Evolutionary conservation across 2,329 filamentous ascomycete species (phyloP), one percentile per base, ranked within the genome.

Genomic region (Colletotrichum higginsianum): DNA sequence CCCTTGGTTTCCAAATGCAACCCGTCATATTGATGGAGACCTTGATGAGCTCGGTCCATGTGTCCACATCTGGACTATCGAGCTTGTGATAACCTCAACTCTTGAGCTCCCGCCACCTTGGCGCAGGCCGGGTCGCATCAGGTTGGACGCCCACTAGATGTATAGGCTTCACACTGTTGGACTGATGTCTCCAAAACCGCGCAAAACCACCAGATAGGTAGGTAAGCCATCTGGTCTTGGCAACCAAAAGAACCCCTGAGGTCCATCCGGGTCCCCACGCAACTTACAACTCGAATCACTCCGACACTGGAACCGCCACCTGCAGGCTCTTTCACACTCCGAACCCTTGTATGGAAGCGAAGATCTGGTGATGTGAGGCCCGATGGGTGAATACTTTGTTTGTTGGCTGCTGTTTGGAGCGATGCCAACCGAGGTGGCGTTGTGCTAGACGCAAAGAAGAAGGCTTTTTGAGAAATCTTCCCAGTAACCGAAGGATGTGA

Each of bases 31-130:
- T 35, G 42, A 47, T 18, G 38, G 18, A 16, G 57, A 60, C 57
- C 57, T 47, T 46, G 42, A 60, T 60, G 57, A 47, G 40, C 23
- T 47, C 57, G 57, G 42, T 11, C 15, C 18, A 35, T 18, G 11
- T 30, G 8, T 60, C 57, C 57, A 3, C 4, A 60, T 60, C 42
- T 46, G 42, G 57, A 30, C 26, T 21, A 1, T 4, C 40, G 42
- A 13, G 42, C 40, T 60, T 18, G 42, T 23, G 38, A 58, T 58
- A 38, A 18, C 21, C 18, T 58, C 57, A 23, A 30, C 40, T 23
- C n/a, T 21, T 23, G 26, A 40, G 40, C 21, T n/a, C 57, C 57
- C 57, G 23, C 57, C 57, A 18, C 42, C 57, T 60, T 60, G 57
- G 57, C 57, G 23, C 42, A 47, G 42, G 35, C 21, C 40, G 18